phyloP scores from a whole-genome alignment of 352 stramenopile species.

The Globisporangium spiculum region DNA sequence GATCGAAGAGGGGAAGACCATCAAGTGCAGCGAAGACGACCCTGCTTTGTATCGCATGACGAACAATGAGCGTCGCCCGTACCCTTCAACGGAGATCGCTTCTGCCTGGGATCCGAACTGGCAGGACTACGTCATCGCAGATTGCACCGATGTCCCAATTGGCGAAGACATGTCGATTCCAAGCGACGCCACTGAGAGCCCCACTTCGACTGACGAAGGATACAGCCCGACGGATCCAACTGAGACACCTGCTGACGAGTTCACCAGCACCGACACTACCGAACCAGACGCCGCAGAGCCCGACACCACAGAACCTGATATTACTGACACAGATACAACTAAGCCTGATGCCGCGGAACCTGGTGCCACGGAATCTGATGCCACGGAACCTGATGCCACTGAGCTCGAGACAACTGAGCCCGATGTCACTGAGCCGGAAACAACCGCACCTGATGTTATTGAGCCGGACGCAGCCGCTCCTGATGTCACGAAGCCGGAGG shows the following conservation, averaged over 20 bases:
- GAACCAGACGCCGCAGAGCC: background rate
- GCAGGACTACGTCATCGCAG: slow-evolving; percentile 1
- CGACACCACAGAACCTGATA: background rate
- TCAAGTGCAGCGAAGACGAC: slow-evolving; percentile 17
- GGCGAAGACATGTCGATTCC: slow-evolving; percentile 9
- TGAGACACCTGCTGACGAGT: background rate
- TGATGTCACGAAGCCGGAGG: background rate
- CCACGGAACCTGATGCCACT: background rate
- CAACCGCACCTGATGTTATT: background rate
- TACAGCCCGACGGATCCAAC: slow-evolving; percentile 5
- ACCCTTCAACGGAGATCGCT: slow-evolving; percentile 11
- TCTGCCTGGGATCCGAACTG: slow-evolving; percentile 10
- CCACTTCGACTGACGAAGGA: background rate
- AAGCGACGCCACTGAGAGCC: background rate
- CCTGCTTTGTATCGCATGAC: slow-evolving; percentile 6
- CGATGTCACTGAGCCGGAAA: background rate
- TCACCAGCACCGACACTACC: background rate
- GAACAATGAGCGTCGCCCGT: slow-evolving; percentile 6
- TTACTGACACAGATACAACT: background rate
- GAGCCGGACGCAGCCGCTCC: background rate
- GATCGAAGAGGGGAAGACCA: slow-evolving; percentile 8
- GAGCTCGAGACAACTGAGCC: too few species aligned
- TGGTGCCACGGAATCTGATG: background rate
- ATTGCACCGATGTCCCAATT: slow-evolving; percentile 12
- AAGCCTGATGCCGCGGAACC: background rate